A percentile compares a stretch with the other conserved stretches of the same genome.
Evolutionary conservation across 768 basidiomycete genomes (phyloP).

Genomic region (Gyrodon lividus): DNA sequence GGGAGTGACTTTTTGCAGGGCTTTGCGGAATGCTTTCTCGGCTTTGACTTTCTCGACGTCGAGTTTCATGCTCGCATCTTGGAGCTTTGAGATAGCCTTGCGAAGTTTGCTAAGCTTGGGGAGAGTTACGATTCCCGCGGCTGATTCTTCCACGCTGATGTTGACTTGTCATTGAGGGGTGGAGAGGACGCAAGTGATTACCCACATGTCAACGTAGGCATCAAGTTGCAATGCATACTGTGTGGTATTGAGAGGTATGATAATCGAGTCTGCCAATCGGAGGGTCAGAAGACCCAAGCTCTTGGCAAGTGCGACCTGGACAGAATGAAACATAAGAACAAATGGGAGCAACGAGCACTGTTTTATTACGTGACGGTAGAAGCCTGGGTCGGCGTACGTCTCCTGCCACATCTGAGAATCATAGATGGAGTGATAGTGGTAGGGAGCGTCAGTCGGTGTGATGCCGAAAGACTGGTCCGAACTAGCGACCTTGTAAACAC

Average conservation of each 20-base stretch:
- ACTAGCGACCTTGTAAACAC: constrained; percentile 33
- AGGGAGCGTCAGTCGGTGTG: constrained; percentile 55
- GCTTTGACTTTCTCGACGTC: constrained; percentile 60
- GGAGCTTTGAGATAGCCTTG: constrained; percentile 45
- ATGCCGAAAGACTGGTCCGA: constrained; percentile 30
- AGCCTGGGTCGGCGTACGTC: constrained; percentile 72
- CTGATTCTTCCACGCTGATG: constrained; percentile 51
- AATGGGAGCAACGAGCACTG: not conserved
- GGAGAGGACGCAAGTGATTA: constrained; percentile 17
- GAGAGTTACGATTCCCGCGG: constrained; percentile 13
- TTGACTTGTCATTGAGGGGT: constrained; percentile 10
- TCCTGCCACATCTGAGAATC: constrained; percentile 75
- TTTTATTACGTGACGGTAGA: constrained; percentile 62
- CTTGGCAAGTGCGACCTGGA: constrained; percentile 64
- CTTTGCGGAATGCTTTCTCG: constrained; percentile 48
- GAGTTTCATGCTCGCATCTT: constrained; percentile 50
- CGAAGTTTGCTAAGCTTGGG: constrained; percentile 44
- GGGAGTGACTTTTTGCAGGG: constrained; percentile 35
- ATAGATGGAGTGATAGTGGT: constrained; percentile 78
- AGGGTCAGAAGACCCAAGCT: constrained; percentile 62
- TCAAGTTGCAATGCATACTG: constrained; percentile 70
- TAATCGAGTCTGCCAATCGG: constrained; percentile 59
- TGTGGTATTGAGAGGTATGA: constrained; percentile 75
- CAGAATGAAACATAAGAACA: not conserved
- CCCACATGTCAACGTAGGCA: constrained; percentile 60